Percentiles rank a stretch among this genome's conserved stretches.
phyloP scores from a whole-genome alignment of 2,329 filamentous ascomycete genomes.

The Diaporthe ilicicola region DNA sequence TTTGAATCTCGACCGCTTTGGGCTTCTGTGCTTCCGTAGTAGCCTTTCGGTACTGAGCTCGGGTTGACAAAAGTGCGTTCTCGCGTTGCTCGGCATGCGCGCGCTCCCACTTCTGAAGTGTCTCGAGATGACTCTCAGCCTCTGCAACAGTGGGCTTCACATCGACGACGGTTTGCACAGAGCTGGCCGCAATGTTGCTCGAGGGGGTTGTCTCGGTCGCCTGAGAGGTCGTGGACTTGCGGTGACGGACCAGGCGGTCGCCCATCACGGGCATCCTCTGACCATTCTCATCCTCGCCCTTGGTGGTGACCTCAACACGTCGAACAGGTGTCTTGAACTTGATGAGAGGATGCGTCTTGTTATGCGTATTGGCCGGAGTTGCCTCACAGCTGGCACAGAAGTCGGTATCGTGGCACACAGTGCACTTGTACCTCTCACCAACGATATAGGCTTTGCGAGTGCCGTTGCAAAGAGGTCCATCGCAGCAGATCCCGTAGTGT shows the following conservation, averaged over 20 bases:
- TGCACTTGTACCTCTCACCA: conserved; percentile 95
- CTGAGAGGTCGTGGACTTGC: conserved; percentile 51
- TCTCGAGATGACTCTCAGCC: conserved; percentile 36
- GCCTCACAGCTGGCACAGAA: conserved; percentile 97
- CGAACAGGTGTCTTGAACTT: conserved; percentile 96
- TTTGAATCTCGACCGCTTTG: not conserved
- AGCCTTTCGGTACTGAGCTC: conserved; percentile 6
- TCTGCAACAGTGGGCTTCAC: conserved; percentile 65
- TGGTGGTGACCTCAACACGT: conserved; percentile 85
- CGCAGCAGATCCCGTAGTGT: conserved; percentile 91
- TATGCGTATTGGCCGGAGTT: conserved; percentile 83
- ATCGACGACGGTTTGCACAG: conserved; percentile 77
- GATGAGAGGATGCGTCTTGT: conserved; percentile 95
- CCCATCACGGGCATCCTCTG: conserved; percentile 75
- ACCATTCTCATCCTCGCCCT: conserved; percentile 78
- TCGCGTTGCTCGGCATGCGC: not conserved
- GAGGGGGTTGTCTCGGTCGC: conserved; percentile 60
- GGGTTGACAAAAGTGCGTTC: not conserved
- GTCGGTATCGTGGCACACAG: conserved; percentile 92
- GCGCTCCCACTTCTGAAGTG: not conserved
- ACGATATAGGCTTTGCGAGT: conserved; percentile 74
- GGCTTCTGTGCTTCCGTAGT: conserved; percentile 39
- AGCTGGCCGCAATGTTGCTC: conserved; percentile 56
- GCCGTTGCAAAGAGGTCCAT: conserved; percentile 84
- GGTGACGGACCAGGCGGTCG: conserved; percentile 56